Base-by-base conservation (phyloP, 2,329 filamentous ascomycete species). In the Colletotrichum somersetense region DNA sequence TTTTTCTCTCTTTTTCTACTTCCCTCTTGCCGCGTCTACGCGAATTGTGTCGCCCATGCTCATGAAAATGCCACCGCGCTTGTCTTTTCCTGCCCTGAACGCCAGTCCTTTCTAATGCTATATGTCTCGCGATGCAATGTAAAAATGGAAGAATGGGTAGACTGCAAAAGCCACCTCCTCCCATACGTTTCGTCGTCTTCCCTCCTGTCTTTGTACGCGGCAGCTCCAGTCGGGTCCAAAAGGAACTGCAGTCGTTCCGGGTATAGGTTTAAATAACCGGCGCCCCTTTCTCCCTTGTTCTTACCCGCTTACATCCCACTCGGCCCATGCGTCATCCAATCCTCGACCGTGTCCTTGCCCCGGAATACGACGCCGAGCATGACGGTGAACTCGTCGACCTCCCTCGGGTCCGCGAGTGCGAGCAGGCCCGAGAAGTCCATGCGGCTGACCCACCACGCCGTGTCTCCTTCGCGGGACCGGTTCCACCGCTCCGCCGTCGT, bases 361-460 rank as follows among this genome's bases (percentile, higher is more conserved):
- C 66, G 66, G 23, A 70, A 72, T n/a, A 67, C 69, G 11, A 75
- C 74, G 6, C 64, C 69, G 14, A 71, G 65, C 44, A 75, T 40
- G 23, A 75, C 23, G 38, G 72, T 72, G 20, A 75, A 74, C 44
- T 75, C 74, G 46, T 75, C 74, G 4, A 73, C 66, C 33, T 73
- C 70, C 30, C 68, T 44, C 50, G 73, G 69, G 26, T 74, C 74
- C 35, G 73, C 58, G n/a, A 72, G 66, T 46, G 67, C 66, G 11
- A 75, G 59, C 30, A 75, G 50, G 50, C 62, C 69, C 53, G 68
- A 70, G 23, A 75, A 75, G 62, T 75, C 59, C 74, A 75, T 75
- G 18, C 56, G 62, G 26, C 62, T 46, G 6, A 75, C 72, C 74
- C 74, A 75, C 74, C 74, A 74, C 56, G 72, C 61, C 56, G 65